These are phyloP conservation scores for Alectoria sarmentosa DNA, from an alignment of 495 filamentous ascomycete genomes.

Conservation along the genomic window DNA sequence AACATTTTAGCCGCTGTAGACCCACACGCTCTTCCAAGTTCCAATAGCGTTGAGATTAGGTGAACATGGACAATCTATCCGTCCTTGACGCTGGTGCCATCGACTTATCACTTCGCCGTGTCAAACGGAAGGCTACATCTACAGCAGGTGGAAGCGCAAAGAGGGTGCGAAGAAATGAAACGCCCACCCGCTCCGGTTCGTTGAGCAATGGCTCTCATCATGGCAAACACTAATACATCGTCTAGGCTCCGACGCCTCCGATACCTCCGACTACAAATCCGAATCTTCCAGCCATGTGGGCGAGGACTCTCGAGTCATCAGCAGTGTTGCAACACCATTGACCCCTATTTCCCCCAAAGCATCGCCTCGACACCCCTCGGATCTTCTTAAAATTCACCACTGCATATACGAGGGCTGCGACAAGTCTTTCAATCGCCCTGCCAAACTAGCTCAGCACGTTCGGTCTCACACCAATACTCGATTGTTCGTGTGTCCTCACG, in stretches of 20 bases:
- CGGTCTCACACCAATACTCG: constrained; percentile 76
- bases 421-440: constrained; percentile 82
- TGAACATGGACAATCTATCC: neutral
- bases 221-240: neutral
- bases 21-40: neutral
- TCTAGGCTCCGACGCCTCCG: constrained; percentile 7
- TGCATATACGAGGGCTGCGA: constrained; percentile 64
- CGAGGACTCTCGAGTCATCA: neutral
- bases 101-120: neutral
- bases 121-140: constrained; percentile 2
- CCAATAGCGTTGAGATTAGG: neutral
- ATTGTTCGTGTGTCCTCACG: constrained; percentile 58
- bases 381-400: constrained; percentile 57
- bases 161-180: neutral
- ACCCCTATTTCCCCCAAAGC: constrained; percentile 24
- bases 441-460: constrained; percentile 69
- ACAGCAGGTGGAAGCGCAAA: neutral
- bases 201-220: neutral
- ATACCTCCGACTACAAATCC: neutral
- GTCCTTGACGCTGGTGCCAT: neutral
- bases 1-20: too few species aligned
- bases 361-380: constrained; percentile 48
- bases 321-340: constrained; percentile 18
- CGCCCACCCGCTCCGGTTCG: neutral
- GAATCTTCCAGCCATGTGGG: constrained; percentile 1